These are phyloP conservation scores for Trematosphaeria pertusa DNA, from an alignment of 2,329 filamentous ascomycete genomes.

Conservation along the genomic window DNA sequence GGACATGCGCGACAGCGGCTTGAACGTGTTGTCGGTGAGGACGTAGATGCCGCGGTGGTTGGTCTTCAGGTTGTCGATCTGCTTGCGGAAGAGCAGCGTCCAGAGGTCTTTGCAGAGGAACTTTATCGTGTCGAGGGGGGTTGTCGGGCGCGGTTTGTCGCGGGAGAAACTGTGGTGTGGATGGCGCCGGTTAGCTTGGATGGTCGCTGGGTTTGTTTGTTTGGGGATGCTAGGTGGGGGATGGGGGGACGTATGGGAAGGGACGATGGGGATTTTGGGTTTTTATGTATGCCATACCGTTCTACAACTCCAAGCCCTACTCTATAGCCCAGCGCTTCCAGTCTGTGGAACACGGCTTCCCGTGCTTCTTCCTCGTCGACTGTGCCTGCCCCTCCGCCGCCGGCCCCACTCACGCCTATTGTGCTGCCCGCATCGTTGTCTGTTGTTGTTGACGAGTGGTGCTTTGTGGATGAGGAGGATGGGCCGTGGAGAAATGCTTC, in stretches of 20 bases:
- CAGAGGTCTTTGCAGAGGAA: slow-evolving; percentile 99
- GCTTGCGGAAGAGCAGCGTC: slow-evolving; percentile 93
- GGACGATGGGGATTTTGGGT: slow-evolving; percentile 2
- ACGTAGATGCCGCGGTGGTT: slow-evolving; percentile 98
- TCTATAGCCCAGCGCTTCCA: slow-evolving; percentile 86
- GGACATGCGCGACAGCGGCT: slow-evolving; percentile 88
- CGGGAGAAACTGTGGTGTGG: slow-evolving; percentile 77
- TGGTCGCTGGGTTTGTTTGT: background rate
- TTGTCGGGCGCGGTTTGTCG: slow-evolving; percentile 85
- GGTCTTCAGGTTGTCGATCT: slow-evolving; percentile 98
- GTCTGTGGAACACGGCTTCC: slow-evolving; percentile 82
- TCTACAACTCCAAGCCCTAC: slow-evolving; percentile 93
- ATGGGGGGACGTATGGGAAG: background rate
- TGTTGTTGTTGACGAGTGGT: slow-evolving; percentile 24
- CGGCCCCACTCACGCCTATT: slow-evolving; percentile 26
- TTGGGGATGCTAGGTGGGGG: slow-evolving; percentile 2
- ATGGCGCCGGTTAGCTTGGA: too few species aligned
- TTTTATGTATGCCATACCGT: too few species aligned
- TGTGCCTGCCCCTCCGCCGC: slow-evolving; percentile 22
- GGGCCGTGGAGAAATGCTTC: slow-evolving; percentile 45
- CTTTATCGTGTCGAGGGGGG: slow-evolving; percentile 95
- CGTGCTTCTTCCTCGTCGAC: slow-evolving; percentile 81
- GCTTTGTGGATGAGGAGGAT: slow-evolving; percentile 12
- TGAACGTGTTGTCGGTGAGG: slow-evolving; percentile 89
- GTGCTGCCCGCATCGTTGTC: slow-evolving; percentile 36